Conservation (phyloP, 1,284 basidiomycete genomes). For the Veloporphyrellus conicus region DNA sequence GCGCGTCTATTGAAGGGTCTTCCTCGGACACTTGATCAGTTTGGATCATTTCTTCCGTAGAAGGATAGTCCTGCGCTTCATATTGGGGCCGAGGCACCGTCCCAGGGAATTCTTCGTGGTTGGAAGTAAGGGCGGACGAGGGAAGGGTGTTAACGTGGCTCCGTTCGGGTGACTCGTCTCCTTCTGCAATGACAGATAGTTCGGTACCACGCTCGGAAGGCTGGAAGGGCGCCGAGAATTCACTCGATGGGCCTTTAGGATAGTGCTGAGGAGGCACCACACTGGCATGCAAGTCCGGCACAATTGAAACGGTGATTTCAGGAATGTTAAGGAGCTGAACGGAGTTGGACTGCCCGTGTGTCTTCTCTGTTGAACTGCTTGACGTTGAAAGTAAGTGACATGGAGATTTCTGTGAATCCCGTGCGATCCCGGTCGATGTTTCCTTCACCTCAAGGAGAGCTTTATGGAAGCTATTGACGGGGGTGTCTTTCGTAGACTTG, state of each 20-base stretch:
- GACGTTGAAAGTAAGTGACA: neutral
- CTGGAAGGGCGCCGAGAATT: constrained; percentile 7
- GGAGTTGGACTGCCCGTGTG: neutral
- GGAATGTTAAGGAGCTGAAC: constrained; percentile 7
- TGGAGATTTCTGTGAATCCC: neutral
- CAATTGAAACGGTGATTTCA: constrained; percentile 5
- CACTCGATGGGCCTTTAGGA: constrained; percentile 2
- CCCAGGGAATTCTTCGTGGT: neutral
- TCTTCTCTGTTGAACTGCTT: neutral
- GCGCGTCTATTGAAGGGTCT: constrained; percentile 1
- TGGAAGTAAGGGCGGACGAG: constrained; percentile 2
- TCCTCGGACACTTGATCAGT: neutral
- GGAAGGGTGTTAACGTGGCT: constrained; percentile 28
- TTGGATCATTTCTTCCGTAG: constrained; percentile 1
- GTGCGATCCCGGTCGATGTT: constrained; percentile 12
- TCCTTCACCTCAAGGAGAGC: constrained; percentile 43
- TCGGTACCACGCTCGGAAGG: constrained; percentile 31
- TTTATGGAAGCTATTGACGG: constrained; percentile 50
- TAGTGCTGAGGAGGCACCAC: constrained; percentile 1
- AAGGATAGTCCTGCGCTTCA: neutral
- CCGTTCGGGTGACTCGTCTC: constrained; percentile 53
- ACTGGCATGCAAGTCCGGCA: constrained; percentile 5
- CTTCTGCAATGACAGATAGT: constrained; percentile 68
- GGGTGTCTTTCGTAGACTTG: constrained; percentile 36
- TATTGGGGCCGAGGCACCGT: neutral